These are phyloP conservation scores for Fusarium citri DNA, from an alignment of 2,329 filamentous ascomycete species.

Conservation along the genomic window DNA sequence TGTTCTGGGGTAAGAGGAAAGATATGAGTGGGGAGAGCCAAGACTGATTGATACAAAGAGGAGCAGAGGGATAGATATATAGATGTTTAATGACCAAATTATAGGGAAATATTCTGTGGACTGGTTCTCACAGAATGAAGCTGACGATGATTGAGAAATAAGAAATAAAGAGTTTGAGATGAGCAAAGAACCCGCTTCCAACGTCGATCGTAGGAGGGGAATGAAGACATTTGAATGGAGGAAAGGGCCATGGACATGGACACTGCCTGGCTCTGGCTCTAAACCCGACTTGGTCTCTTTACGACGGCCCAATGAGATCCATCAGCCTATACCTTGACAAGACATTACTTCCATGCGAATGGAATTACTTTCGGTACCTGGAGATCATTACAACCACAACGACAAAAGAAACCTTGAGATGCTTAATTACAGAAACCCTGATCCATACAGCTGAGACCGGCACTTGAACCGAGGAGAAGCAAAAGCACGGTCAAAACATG, in stretches of 20 bases:
- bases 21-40: constrained; percentile 43
- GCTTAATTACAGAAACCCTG: constrained; percentile 1
- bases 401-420: not conserved
- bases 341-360: constrained; percentile 2
- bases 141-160: not conserved
- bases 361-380: constrained; percentile 4
- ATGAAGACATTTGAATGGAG: constrained; percentile 12
- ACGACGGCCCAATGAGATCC: constrained; percentile 14
- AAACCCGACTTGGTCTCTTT: constrained; percentile 26
- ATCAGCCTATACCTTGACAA: constrained; percentile 16
- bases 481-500: not conserved
- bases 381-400: constrained; percentile 13
- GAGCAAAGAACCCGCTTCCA: constrained; percentile 12
- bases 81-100: not conserved
- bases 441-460: constrained; percentile 7
- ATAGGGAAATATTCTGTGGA: not conserved
- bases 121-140: not conserved
- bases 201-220: constrained; percentile 32
- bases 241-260: not conserved
- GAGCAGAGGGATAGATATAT: not conserved
- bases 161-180: constrained; percentile 13
- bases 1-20: constrained; percentile 45
- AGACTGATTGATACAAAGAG: constrained; percentile 13
- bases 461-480: constrained; percentile 1
- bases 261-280: constrained; percentile 26